phyloP scores from a whole-genome alignment of 1,139 yeast species.

The Yamadazyma diddensiae region DNA sequence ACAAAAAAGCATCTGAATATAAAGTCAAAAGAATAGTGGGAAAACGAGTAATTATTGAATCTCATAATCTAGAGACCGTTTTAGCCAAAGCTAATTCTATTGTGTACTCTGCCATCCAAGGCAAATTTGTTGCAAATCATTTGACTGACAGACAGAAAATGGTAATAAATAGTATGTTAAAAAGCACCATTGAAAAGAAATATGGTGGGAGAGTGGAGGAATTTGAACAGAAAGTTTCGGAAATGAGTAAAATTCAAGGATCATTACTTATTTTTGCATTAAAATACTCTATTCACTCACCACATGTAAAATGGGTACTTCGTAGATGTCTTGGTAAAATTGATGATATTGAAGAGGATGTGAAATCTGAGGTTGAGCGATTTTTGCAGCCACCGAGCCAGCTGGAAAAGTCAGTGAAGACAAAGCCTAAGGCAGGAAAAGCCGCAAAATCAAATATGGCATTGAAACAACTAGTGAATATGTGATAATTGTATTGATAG shows the following conservation, averaged over 20 bases:
- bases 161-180: background rate
- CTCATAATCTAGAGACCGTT: conserved; percentile 17
- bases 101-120: too few species aligned
- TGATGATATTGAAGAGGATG: conserved; percentile 11
- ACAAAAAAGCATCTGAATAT: conserved; percentile 14
- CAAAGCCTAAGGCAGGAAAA: too few species aligned
- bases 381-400: too few species aligned
- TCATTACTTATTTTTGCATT: conserved; percentile 44
- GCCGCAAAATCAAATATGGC: too few species aligned
- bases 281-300: conserved; percentile 23
- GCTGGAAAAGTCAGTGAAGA: too few species aligned
- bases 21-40: conserved; percentile 11
- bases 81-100: conserved; percentile 22
- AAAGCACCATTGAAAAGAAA: background rate
- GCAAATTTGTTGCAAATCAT: too few species aligned
- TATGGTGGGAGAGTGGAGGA: background rate
- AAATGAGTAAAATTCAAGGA: conserved; percentile 14
- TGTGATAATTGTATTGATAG: too few species aligned
- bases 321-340: conserved; percentile 25
- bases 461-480: too few species aligned
- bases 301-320: conserved; percentile 32
- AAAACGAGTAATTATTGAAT: conserved; percentile 10
- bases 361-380: background rate
- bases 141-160: background rate
- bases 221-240: background rate